phyloP scores from a whole-genome alignment of 2,329 filamentous ascomycete species.

The Botryotinia narcissicola region DNA sequence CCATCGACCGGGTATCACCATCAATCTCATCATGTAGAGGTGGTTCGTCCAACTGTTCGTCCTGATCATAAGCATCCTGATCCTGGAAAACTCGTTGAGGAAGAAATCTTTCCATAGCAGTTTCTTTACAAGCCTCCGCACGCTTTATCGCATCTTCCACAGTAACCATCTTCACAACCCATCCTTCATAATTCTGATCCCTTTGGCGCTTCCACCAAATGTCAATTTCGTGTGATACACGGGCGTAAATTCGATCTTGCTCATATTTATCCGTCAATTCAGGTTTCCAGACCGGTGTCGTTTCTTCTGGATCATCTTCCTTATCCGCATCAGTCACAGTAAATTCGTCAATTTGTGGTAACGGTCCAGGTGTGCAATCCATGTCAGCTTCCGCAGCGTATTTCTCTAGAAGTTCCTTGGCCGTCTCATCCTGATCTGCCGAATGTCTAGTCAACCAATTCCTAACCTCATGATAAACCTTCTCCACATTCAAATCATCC shows the following conservation, averaged over 20 bases:
- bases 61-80: slow-evolving; percentile 46
- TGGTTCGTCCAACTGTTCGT: slow-evolving; percentile 49
- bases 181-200: slow-evolving; percentile 59
- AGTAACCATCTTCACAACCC: slow-evolving; percentile 58
- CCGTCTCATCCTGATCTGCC: slow-evolving; percentile 52
- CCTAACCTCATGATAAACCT: slow-evolving; percentile 58
- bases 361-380: slow-evolving; percentile 37
- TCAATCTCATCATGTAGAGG: slow-evolving; percentile 49
- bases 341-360: slow-evolving; percentile 26
- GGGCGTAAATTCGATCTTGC: slow-evolving; percentile 57
- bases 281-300: slow-evolving; percentile 36
- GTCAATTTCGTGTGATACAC: slow-evolving; percentile 63
- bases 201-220: slow-evolving; percentile 62
- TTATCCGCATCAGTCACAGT: slow-evolving; percentile 16
- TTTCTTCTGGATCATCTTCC: slow-evolving; percentile 29
- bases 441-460: slow-evolving; percentile 64
- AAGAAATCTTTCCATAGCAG: slow-evolving; percentile 52
- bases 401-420: slow-evolving; percentile 52
- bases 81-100: slow-evolving; percentile 32
- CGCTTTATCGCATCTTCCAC: slow-evolving; percentile 58
- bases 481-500: slow-evolving; percentile 51
- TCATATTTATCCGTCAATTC: slow-evolving; percentile 56
- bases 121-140: slow-evolving; percentile 58
- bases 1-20: slow-evolving; percentile 45
- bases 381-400: slow-evolving; percentile 45